Percentiles rank a stretch among this genome's conserved stretches.
Evolutionary conservation across 768 basidiomycete genomes (phyloP).

Genomic region (Auricularia cornea): DNA sequence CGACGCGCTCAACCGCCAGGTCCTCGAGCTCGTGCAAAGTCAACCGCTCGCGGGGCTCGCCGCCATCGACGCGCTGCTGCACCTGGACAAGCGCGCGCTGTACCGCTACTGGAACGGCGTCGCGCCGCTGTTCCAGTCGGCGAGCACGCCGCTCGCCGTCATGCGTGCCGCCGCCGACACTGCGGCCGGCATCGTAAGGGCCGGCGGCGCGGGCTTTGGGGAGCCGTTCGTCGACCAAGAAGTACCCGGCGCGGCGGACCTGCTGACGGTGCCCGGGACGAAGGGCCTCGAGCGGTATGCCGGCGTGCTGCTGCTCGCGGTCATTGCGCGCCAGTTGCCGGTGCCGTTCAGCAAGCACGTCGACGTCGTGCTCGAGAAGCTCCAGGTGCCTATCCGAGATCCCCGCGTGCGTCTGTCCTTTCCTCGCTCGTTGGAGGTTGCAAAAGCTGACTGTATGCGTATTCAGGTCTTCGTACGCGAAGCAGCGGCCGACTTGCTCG

Average conservation of each 20-base stretch:
- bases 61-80: conserved; percentile 75
- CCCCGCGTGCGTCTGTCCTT: conserved; percentile 58
- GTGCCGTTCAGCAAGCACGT: too few relatives aligned
- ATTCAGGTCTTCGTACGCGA: conserved; percentile 73
- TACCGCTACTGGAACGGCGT: neutral
- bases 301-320: too few relatives aligned
- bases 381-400: conserved; percentile 84
- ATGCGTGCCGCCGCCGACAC: conserved; percentile 93
- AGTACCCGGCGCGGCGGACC: conserved; percentile 29
- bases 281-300: conserved; percentile 82
- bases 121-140: conserved; percentile 33
- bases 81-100: conserved; percentile 38
- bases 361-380: conserved; percentile 94
- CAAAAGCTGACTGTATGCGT: neutral
- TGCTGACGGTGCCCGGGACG: conserved; percentile 44
- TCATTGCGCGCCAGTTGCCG: too few relatives aligned
- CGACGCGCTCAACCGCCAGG: too few relatives aligned
- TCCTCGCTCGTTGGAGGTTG: neutral
- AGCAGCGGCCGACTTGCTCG: conserved; percentile 88
- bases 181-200: conserved; percentile 74
- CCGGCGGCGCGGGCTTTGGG: conserved; percentile 75
- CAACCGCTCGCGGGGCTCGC: too few relatives aligned
- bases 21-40: too few relatives aligned
- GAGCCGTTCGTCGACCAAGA: conserved; percentile 88
- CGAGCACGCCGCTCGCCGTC: conserved; percentile 29